These are phyloP conservation scores for Polytolypa hystricis DNA, from an alignment of 2,329 filamentous ascomycete species.

Conservation along the genomic window DNA sequence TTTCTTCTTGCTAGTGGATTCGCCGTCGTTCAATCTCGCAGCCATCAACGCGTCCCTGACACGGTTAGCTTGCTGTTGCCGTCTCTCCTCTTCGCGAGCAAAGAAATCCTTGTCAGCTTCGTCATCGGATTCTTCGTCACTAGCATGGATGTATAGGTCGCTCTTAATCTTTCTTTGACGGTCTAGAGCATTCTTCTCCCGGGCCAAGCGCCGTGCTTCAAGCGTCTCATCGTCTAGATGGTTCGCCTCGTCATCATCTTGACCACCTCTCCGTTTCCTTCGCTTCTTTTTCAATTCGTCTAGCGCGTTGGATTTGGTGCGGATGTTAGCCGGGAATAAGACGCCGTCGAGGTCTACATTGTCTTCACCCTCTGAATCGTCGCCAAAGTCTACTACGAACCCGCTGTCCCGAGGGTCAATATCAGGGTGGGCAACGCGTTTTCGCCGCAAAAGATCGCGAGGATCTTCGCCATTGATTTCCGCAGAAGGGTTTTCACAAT, in stretches of 20 bases:
- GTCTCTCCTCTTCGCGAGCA: slow-evolving; percentile 56
- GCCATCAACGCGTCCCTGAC: slow-evolving; percentile 40
- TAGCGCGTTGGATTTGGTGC: slow-evolving; percentile 40
- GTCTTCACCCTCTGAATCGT: slow-evolving; percentile 54
- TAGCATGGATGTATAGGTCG: slow-evolving; percentile 65
- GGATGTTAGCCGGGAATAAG: slow-evolving; percentile 52
- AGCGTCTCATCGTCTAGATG: slow-evolving; percentile 53
- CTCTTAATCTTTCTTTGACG: slow-evolving; percentile 75
- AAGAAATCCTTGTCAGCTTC: slow-evolving; percentile 69
- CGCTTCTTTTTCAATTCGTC: slow-evolving; percentile 51
- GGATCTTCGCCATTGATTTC: slow-evolving; percentile 67
- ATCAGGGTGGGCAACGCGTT: slow-evolving; percentile 36
- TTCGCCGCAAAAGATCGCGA: slow-evolving; percentile 68
- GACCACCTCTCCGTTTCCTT: slow-evolving; percentile 39
- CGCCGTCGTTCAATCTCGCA: slow-evolving; percentile 20
- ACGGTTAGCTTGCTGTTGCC: slow-evolving; percentile 44
- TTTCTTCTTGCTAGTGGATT: slow-evolving; percentile 8
- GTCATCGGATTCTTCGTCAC: slow-evolving; percentile 80
- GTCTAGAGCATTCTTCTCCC: slow-evolving; percentile 60
- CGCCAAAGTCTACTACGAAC: slow-evolving; percentile 54
- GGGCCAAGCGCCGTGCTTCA: slow-evolving; percentile 48
- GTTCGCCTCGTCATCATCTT: slow-evolving; percentile 36
- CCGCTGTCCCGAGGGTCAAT: background rate
- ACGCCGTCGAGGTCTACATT: slow-evolving; percentile 46
- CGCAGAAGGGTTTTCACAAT: slow-evolving; percentile 64